These are phyloP conservation scores for Penicillium turbatum DNA, from an alignment of 495 filamentous ascomycete genomes.

Conservation along the genomic window DNA sequence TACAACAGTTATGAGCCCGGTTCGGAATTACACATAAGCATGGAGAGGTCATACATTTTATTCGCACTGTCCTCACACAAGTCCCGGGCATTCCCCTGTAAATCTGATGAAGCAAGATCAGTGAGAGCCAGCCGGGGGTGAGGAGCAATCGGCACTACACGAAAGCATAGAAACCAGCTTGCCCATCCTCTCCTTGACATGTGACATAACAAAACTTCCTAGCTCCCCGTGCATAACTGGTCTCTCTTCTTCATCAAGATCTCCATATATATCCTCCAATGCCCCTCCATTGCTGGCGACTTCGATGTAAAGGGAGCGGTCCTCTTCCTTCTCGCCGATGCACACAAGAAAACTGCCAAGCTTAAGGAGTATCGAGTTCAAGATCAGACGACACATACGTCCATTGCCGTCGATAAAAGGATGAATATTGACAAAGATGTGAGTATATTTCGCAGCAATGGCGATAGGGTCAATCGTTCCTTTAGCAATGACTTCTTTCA, in stretches of 20 bases:
- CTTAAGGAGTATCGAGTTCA: conserved; percentile 30
- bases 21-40: too few species aligned
- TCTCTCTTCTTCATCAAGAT: conserved; percentile 11
- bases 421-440: conserved; percentile 33
- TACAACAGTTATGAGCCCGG: too few species aligned
- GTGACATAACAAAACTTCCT: conserved; percentile 3
- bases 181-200: background rate
- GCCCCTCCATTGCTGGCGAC: background rate
- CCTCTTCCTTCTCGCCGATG: conserved; percentile 26
- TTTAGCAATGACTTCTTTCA: conserved; percentile 3
- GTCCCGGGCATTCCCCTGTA: too few species aligned
- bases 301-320: background rate
- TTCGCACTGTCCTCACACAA: too few species aligned
- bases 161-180: background rate
- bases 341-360: conserved; percentile 23
- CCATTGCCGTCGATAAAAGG: conserved; percentile 41
- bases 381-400: conserved; percentile 31
- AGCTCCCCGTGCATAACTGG: conserved; percentile 8
- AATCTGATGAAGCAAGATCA: too few species aligned
- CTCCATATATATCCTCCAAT: conserved; percentile 6
- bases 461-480: conserved; percentile 28
- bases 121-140: too few species aligned
- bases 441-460: conserved; percentile 28
- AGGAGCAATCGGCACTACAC: too few species aligned
- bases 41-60: too few species aligned